Base-by-base conservation (phyloP, 768 basidiomycete species). In the Mycena albidolilacea region DNA sequence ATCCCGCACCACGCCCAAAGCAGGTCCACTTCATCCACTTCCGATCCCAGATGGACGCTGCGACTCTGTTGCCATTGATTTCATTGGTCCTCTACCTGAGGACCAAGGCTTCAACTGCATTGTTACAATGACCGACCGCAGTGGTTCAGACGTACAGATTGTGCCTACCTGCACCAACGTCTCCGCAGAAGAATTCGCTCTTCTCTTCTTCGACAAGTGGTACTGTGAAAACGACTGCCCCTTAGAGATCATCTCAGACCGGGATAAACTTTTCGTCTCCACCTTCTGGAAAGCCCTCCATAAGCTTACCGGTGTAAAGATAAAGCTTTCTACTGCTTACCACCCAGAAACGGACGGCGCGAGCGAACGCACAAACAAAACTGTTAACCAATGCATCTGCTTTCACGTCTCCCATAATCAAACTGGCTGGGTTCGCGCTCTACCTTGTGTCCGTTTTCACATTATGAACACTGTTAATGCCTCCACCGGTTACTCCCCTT, bases 311-410 rank as follows among this genome's bases (percentile, higher is more conserved):
- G 79, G 81, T 1, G 69, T 78, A 15, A 77, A 80, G 37, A 58
- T 82, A 0, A 75, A 76, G 10, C 75, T 85, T 68, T 84, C 82
- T 0, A 80, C 81, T 0, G 63, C 82, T 0, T 84, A 78, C 59
- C 84, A 85, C 37, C 83, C 82, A 0, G 78, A 85, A 57, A 84
- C 81, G 0, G 80, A 85, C 48, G 79, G 82, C 0, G 35, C 76
- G 0, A 81, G 77, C 23, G 78, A 85, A 73, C 67, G 72, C 0
- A 77, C 78, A 0, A 82, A 82, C 54, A 77, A 79, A 37, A 80
- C 79, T 0, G 59, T 81, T 3, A 75, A 73, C 21, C 80, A 81
- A 52, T 60, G 44, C 37, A 55, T 78, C 0, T 69, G 71, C 41
- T 82, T 71, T 54, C 73, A 76, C 74, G 77, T 80, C 15, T 69